Base-by-base conservation (phyloP, 1,284 basidiomycete species). In the Schizophyllum amplum region DNA sequence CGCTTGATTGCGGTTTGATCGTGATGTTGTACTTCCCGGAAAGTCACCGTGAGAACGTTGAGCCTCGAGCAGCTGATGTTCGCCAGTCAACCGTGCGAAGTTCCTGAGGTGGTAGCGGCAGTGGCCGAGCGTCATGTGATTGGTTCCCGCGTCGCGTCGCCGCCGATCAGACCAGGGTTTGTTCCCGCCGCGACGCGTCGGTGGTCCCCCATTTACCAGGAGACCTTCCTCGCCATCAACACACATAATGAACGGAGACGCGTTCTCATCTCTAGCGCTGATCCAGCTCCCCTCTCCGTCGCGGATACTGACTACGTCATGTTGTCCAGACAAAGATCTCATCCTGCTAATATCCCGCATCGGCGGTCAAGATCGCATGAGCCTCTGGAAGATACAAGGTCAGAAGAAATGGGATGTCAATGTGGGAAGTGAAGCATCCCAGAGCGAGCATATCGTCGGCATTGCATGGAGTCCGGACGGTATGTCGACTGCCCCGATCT, bases 281-380 rank as follows among this genome's bases (percentile, higher is more conserved):
- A 68, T 86, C 33, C 77, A 75, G 24, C 69, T 88, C 11, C 79
- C 84, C 5, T 71, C 78, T 9, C 71, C 79, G 46, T 80, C 78
- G 54, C 80, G 83, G 48, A 65, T 91, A 23, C 69, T 88, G 22
- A 58, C 71, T 9, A 78, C 82, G 20, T 81, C 90, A 55, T 92
- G 90, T 65, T 90, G 90, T 68, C 90, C 89, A 17, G 90, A 91
- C 72, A 92, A 92, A 69, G 90, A 92, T 69, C 73, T 92, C 25
- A 72, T 90, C 9, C 73, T 85, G 20, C 72, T 91, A 7, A 72
- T 90, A 50, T 83, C 83, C 58, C 78, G 81, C 33, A 70, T 84
- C 20, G 85, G 82, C 24, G 81, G 80, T 42, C 78, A 79, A 59
- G 86, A 90, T 64, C 79, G 81, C 59, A 69, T 92, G 64, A 82